These are phyloP conservation scores for Hansenula anomala DNA, from an alignment of 1,139 yeast genomes.

Conservation along the genomic window DNA sequence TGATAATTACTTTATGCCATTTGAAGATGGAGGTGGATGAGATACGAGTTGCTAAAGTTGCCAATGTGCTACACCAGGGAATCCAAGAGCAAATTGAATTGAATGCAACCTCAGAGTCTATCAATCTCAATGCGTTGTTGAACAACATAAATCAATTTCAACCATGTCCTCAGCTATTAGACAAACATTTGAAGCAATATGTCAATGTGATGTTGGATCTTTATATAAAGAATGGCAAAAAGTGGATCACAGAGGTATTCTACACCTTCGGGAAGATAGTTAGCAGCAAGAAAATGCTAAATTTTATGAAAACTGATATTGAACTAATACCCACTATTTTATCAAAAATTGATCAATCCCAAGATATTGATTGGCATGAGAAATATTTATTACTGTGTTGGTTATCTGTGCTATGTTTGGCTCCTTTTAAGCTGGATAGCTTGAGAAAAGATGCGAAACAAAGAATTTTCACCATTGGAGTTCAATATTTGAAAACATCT, in stretches of 20 bases:
- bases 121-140: slow-evolving; percentile 7
- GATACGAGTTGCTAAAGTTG: slow-evolving; percentile 23
- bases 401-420: slow-evolving; percentile 62
- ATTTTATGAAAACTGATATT: slow-evolving; percentile 58
- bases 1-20: no score
- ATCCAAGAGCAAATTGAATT: slow-evolving; percentile 8
- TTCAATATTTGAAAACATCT: slow-evolving; percentile 30
- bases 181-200: slow-evolving; percentile 32
- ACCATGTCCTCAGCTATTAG: slow-evolving; percentile 49
- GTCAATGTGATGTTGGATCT: slow-evolving; percentile 27
- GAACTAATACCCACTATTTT: slow-evolving; percentile 39
- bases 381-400: slow-evolving; percentile 61
- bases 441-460: slow-evolving; percentile 33
- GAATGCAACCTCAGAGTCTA: neutral
- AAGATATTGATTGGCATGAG: slow-evolving; percentile 44
- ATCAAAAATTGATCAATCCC: slow-evolving; percentile 16
- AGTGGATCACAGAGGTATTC: slow-evolving; percentile 28
- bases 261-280: slow-evolving; percentile 63
- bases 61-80: slow-evolving; percentile 13
- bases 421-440: slow-evolving; percentile 60
- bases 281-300: slow-evolving; percentile 55
- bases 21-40: slow-evolving; percentile 25
- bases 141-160: slow-evolving; percentile 43
- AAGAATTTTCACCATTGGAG: slow-evolving; percentile 33
- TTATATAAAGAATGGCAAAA: slow-evolving; percentile 22